Conservation (phyloP, 2,329 filamentous ascomycete species). For the Colletotrichum sp. region DNA sequence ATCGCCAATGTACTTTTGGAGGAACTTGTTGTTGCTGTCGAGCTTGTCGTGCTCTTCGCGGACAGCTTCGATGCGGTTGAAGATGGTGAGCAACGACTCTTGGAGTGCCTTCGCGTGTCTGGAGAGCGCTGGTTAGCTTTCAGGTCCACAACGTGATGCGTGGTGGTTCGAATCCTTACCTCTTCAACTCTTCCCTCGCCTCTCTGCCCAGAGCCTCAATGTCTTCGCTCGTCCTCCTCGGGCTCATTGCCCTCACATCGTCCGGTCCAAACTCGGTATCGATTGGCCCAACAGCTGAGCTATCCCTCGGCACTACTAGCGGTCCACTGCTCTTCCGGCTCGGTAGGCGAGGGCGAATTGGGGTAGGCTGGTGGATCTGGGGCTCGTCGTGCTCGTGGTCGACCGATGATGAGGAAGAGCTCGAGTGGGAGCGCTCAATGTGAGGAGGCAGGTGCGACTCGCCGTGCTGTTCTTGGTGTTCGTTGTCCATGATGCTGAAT, state of each 20-base stretch:
- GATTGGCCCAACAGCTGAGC: constrained; percentile 72
- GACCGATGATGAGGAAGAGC: constrained; percentile 36
- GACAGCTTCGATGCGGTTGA: constrained; percentile 93
- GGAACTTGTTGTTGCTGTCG: constrained; percentile 94
- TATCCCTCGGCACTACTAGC: constrained; percentile 81
- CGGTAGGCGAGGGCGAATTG: constrained; percentile 69
- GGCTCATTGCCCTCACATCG: constrained; percentile 94
- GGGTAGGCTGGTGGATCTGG: constrained; percentile 55
- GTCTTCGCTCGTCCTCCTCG: constrained; percentile 87
- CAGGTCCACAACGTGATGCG: too few relatives aligned
- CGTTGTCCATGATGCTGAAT: constrained; percentile 23
- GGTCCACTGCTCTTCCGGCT: constrained; percentile 82
- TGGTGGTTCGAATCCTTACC: constrained; percentile 41
- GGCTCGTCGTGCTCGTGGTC: constrained; percentile 38
- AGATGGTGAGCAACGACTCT: constrained; percentile 85
- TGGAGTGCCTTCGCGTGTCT: constrained; percentile 91
- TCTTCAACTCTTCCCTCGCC: constrained; percentile 70
- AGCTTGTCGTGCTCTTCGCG: constrained; percentile 96
- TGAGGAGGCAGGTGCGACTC: constrained; percentile 29
- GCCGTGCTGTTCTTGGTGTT: constrained; percentile 23
- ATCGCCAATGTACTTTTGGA: constrained; percentile 98
- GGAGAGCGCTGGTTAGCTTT: neutral
- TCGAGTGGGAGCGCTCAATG: constrained; percentile 40
- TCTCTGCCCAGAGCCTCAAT: constrained; percentile 86
- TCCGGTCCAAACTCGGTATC: constrained; percentile 82